phyloP scores from a whole-genome alignment of 2,329 filamentous ascomycete species.

The Nothophaeocryptopus gaeumannii region DNA sequence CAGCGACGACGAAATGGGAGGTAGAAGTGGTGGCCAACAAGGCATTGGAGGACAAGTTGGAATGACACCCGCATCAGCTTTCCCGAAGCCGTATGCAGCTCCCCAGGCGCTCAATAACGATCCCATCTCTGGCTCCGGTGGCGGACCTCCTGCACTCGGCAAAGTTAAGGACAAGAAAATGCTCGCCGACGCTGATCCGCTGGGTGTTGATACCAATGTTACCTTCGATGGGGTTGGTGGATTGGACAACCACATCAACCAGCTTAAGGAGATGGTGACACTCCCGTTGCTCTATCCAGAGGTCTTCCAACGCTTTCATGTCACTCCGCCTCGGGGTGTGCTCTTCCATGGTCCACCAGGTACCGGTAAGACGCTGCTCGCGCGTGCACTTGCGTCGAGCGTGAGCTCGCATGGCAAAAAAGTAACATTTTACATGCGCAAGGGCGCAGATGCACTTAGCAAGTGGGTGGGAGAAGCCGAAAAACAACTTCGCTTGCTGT shows the following conservation, averaged over 20 bases:
- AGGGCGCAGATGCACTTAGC: conserved; percentile 93
- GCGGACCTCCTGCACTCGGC: conserved; percentile 73
- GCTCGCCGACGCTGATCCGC: conserved; percentile 86
- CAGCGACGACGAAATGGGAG: conserved; percentile 77
- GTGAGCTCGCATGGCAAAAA: conserved; percentile 86
- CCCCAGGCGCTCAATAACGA: conserved; percentile 59
- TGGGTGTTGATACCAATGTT: conserved; percentile 88
- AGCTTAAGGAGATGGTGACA: conserved; percentile 98
- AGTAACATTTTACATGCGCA: conserved; percentile 99
- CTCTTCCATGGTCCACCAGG: conserved; percentile 95
- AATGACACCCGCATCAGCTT: conserved; percentile 57
- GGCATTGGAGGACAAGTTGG: conserved; percentile 60
- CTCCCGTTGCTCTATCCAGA: conserved; percentile 92
- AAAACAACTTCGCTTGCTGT: conserved; percentile 85
- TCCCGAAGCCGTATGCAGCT: conserved; percentile 47
- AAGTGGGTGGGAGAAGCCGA: conserved; percentile 99
- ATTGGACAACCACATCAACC: conserved; percentile 88
- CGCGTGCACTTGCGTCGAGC: conserved; percentile 85
- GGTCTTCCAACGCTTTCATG: conserved; percentile 84
- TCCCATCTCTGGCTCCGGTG: conserved; percentile 54
- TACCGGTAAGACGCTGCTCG: conserved; percentile 96
- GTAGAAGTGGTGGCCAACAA: conserved; percentile 55
- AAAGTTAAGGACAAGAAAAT: conserved; percentile 92
- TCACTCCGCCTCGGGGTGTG: conserved; percentile 90
- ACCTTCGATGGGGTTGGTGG: conserved; percentile 94